These are phyloP conservation scores for Lippia alba DNA, from an alignment of 305 asterid species.

Conservation along the genomic window DNA sequence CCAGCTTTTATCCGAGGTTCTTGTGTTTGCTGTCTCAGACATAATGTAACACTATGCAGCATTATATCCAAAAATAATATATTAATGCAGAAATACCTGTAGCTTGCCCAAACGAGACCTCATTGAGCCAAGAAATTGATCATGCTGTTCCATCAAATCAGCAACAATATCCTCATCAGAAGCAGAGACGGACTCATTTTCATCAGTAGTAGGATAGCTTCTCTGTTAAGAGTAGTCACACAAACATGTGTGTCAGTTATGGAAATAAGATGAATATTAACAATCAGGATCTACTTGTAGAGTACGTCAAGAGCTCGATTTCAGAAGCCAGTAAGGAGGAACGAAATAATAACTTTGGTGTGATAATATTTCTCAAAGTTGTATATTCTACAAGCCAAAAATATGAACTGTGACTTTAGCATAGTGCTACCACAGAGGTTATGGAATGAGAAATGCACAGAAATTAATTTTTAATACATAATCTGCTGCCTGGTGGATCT, in stretches of 20 bases:
- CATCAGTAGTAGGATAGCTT: slow-evolving; percentile 54
- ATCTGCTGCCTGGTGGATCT: background rate
- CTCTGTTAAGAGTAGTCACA: slow-evolving; percentile 52
- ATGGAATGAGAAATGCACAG: slow-evolving; percentile 8
- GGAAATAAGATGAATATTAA: too few relatives aligned
- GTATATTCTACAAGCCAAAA: slow-evolving; percentile 9
- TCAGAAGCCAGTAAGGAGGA: too few relatives aligned
- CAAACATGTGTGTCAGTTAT: slow-evolving; percentile 22
- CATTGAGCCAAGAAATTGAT: slow-evolving; percentile 83
- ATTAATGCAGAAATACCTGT: slow-evolving; percentile 57
- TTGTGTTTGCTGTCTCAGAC: background rate
- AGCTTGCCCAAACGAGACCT: slow-evolving; percentile 84
- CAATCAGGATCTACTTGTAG: too few relatives aligned
- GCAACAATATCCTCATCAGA: slow-evolving; percentile 84
- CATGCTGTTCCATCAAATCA: slow-evolving; percentile 79
- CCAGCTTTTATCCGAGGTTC: background rate
- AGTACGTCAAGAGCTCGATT: too few relatives aligned
- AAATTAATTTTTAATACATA: slow-evolving; percentile 10
- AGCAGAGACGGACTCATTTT: slow-evolving; percentile 67
- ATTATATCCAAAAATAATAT: slow-evolving; percentile 15
- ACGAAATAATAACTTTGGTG: slow-evolving; percentile 6
- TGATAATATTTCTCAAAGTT: slow-evolving; percentile 17
- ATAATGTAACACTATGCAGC: slow-evolving; percentile 8
- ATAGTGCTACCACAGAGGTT: slow-evolving; percentile 7
- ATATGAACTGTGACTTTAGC: slow-evolving; percentile 1